A percentile compares a stretch with the other conserved stretches of the same genome.
Conservation (phyloP, 2,329 filamentous ascomycete species). For the Colletotrichum karsti region DNA sequence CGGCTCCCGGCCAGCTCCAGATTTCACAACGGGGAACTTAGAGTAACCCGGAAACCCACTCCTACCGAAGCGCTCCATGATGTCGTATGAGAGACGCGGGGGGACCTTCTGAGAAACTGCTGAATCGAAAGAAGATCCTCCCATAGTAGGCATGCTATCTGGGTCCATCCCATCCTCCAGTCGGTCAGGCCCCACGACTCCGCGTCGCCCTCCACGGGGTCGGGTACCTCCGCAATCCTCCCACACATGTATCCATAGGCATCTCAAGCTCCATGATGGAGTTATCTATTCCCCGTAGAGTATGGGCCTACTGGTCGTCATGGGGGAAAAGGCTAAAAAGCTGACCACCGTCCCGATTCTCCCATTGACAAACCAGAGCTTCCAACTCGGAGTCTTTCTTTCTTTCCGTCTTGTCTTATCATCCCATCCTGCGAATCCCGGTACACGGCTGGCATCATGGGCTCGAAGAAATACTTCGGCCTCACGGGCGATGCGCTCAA, state of each 20-base stretch:
- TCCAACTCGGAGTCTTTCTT: neutral
- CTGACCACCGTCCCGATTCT: neutral
- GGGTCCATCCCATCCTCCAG: neutral
- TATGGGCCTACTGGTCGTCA: neutral
- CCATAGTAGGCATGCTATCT: neutral
- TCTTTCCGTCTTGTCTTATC: neutral
- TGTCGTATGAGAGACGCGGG: neutral
- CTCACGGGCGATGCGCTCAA: conserved; percentile 44
- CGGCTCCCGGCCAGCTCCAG: neutral
- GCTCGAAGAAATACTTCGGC: conserved; percentile 37
- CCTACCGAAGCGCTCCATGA: neutral
- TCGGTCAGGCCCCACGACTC: conserved; percentile 12
- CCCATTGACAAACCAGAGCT: neutral
- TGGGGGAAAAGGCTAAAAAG: conserved; percentile 1
- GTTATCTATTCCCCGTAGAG: conserved; percentile 10
- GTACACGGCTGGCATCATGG: neutral
- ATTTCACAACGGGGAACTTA: neutral
- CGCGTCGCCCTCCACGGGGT: conserved; percentile 14
- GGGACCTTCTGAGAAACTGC: neutral
- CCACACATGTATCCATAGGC: conserved; percentile 6
- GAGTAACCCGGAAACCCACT: neutral
- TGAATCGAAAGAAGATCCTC: neutral
- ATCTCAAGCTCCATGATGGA: conserved; percentile 10
- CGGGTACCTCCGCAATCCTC: conserved; percentile 22
- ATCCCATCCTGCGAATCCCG: neutral